Evolutionary conservation across 495 filamentous ascomycete genomes (phyloP), one percentile per base, ranked within the genome.

Genomic region (Penicillium robsamsonii): DNA sequence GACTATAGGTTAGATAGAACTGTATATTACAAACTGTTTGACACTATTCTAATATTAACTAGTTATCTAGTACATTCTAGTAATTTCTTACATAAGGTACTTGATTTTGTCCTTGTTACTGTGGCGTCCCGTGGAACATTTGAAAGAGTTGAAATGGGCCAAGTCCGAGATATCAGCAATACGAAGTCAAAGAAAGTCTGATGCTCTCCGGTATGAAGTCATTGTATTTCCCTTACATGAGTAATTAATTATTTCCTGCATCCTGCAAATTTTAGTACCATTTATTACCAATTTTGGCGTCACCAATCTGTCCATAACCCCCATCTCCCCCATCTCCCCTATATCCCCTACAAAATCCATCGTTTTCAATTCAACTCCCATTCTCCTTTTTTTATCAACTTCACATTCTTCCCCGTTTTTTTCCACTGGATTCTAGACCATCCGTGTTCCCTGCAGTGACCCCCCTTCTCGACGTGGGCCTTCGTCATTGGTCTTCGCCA

Each of bases 381-480:
- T 30, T 43, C 38, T 53, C 15, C 50, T 44, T 13, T 44, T 13
- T 40, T 50, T 35, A 22, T 29, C 29, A 9, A 30, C 46, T 45
- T 33, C n/a, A 45, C 42, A 58, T 43, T 55, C 52, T 30, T 27
- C 31, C 24, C 29, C 9, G 4, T 20, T 9, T 9, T 24, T 49
- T 50, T 27, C 8, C 5, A 50, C 47, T 10, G 20, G 27, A 22
- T 53, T 63, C 62, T 63, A 61, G 62, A 63, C 64, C 59, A 60
- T 59, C 64, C 59, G 63, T 59, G 57, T 66, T 45, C 58, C 58
- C 63, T 68, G 65, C 63, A 62, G 65, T 56, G 41, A 55, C 17
- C 50, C 61, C 61, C 57, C 27, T 57, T 51, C 63, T 60, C 72
- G 74, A 77, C 74, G 74, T 77, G 74, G 74, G 66, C 67, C 47